Conservation (phyloP, 139 green algal species). For the Chlorella sp. region DNA sequence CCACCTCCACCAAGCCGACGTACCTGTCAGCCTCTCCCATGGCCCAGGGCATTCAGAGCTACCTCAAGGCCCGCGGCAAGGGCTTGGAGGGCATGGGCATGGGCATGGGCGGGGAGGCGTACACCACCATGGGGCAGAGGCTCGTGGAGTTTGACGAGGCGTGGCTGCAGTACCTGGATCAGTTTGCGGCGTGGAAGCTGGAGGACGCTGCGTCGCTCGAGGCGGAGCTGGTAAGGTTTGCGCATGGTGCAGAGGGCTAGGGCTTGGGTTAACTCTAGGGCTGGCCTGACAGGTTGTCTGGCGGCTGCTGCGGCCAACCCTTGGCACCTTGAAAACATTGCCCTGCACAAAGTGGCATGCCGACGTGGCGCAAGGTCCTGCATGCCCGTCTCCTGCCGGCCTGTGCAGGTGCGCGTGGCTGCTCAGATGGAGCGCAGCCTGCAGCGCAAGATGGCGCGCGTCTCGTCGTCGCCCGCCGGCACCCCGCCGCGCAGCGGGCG, state of each 20-base stretch:
- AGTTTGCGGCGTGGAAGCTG: conserved; percentile 89
- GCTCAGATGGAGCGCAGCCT: conserved; percentile 38
- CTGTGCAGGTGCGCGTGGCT: conserved; percentile 22
- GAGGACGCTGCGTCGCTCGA: conserved; percentile 72
- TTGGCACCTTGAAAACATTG: too few species aligned
- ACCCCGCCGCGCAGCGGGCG: conserved; percentile 12
- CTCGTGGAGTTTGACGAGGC: conserved; percentile 66
- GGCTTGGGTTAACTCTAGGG: too few species aligned
- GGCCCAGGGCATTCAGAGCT: conserved; percentile 10
- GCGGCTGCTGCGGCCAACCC: too few species aligned
- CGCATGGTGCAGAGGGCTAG: too few species aligned
- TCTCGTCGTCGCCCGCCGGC: neutral
- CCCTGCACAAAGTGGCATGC: too few species aligned
- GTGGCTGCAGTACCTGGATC: conserved; percentile 87
- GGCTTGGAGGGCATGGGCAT: neutral
- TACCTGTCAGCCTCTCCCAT: conserved; percentile 11
- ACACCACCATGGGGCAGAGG: conserved; percentile 11
- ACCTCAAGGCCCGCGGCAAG: neutral
- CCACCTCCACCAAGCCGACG: neutral
- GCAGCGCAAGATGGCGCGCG: conserved; percentile 29
- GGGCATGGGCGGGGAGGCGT: neutral
- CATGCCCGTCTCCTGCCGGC: too few species aligned
- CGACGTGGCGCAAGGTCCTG: too few species aligned
- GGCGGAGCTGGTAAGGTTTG: conserved; percentile 58
- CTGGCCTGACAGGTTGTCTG: neutral